A percentile compares a stretch with the other conserved stretches of the same genome.
Conservation (phyloP, 306 rosid species). For the Cucumis melo region DNA sequence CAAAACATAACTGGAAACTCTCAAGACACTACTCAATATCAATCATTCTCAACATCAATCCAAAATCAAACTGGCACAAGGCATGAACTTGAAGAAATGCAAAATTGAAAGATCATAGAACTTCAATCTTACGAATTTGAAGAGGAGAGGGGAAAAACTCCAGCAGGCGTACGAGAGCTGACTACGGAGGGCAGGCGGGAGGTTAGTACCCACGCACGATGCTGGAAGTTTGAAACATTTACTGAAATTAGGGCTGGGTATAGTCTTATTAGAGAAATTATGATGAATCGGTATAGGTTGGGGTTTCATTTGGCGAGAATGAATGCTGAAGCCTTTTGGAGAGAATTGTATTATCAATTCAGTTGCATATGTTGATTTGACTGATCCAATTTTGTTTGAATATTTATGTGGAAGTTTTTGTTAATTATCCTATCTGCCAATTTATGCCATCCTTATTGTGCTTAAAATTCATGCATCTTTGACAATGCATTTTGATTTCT, state of each 20-base stretch:
- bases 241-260: no score
- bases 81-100: not conserved
- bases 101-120: not conserved
- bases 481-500: not conserved
- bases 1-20: not conserved
- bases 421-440: not conserved
- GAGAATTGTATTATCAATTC: not conserved
- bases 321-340: no score
- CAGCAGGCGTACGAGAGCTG: not conserved
- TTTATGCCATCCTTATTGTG: not conserved
- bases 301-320: no score
- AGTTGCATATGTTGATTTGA: not conserved
- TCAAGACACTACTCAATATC: not conserved
- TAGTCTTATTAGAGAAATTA: no score
- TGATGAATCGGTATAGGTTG: no score
- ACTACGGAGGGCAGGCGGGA: no score
- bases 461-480: not conserved
- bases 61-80: not conserved
- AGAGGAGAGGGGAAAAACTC: not conserved
- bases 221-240: no score
- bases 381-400: not conserved
- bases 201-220: no score
- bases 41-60: not conserved
- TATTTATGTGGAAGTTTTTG: not conserved
- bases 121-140: not conserved